A percentile compares a stretch with the other conserved stretches of the same genome.
Conservation (phyloP, 2,329 filamentous ascomycete genomes). For the Myriangium duriaei region DNA sequence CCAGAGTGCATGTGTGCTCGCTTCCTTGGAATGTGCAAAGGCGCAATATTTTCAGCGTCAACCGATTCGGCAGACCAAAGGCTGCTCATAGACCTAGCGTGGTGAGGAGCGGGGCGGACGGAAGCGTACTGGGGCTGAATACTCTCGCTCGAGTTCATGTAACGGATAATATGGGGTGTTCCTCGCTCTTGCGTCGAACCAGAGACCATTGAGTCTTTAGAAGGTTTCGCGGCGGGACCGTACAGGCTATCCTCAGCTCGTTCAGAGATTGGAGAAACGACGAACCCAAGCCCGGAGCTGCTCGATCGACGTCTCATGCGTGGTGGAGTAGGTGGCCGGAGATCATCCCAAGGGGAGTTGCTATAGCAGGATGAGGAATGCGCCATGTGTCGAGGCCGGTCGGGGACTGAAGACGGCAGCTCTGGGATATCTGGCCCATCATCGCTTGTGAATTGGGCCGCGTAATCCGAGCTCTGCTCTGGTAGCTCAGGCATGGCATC, state of each 20-base stretch:
- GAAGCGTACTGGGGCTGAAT: slow-evolving; percentile 10
- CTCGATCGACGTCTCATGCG: slow-evolving; percentile 2
- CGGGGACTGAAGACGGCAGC: slow-evolving; percentile 5
- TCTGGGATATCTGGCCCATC: slow-evolving; percentile 6
- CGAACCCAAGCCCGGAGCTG: slow-evolving; percentile 7
- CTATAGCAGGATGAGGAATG: slow-evolving; percentile 9
- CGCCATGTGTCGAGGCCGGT: slow-evolving; percentile 5
- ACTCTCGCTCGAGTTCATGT: slow-evolving; percentile 11
- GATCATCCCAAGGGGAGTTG: slow-evolving; percentile 2
- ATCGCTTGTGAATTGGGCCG: slow-evolving; percentile 3
- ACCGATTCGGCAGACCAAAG: slow-evolving; percentile 11
- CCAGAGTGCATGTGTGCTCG: slow-evolving; percentile 15
- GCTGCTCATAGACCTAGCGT: slow-evolving; percentile 11
- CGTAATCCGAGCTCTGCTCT: slow-evolving; percentile 8
- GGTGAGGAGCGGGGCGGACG: slow-evolving; percentile 10
- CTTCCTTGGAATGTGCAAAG: slow-evolving; percentile 23
- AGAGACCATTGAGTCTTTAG: slow-evolving; percentile 7
- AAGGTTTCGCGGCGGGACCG: slow-evolving; percentile 1
- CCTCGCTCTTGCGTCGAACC: slow-evolving; percentile 9
- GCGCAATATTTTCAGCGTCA: slow-evolving; percentile 18
- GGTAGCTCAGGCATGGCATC: slow-evolving; percentile 9
- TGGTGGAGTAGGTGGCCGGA: not conserved
- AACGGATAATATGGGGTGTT: slow-evolving; percentile 10
- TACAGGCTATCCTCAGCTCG: not conserved
- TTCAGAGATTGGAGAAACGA: slow-evolving; percentile 7